Evolutionary conservation across 495 filamentous ascomycete genomes (phyloP).

Genomic region (Penicillium pulvis): DNA sequence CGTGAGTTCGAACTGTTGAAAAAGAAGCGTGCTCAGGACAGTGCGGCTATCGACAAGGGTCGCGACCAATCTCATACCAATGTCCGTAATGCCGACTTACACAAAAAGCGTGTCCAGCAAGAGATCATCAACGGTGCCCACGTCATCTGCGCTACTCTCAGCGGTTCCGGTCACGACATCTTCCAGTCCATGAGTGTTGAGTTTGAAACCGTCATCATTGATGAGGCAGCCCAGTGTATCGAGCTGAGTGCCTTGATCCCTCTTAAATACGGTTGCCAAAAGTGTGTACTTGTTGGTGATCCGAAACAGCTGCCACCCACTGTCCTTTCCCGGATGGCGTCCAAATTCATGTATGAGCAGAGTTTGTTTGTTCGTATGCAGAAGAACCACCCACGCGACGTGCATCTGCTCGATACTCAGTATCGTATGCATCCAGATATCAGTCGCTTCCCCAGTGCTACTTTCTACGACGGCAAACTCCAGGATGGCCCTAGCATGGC

Average conservation of each 20-base stretch:
- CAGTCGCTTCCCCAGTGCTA: constrained; percentile 80
- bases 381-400: constrained; percentile 78
- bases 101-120: constrained; percentile 81
- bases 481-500: constrained; percentile 84
- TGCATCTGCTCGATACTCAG: constrained; percentile 94
- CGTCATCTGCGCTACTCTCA: constrained; percentile 93
- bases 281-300: constrained; percentile 96
- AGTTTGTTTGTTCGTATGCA: constrained; percentile 99
- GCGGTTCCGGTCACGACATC: constrained; percentile 96
- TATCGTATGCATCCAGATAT: constrained; percentile 99
- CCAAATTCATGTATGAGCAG: constrained; percentile 93
- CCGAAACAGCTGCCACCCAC: constrained; percentile 96
- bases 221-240: constrained; percentile 97
- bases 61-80: constrained; percentile 79
- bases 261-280: constrained; percentile 94
- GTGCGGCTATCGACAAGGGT: constrained; percentile 77
- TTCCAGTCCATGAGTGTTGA: constrained; percentile 92
- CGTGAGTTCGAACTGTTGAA: constrained; percentile 74
- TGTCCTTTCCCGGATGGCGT: constrained; percentile 89
- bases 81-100: constrained; percentile 80
- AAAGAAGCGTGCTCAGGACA: constrained; percentile 74
- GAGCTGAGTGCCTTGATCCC: constrained; percentile 96
- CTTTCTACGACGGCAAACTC: constrained; percentile 89
- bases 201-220: constrained; percentile 97
- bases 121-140: constrained; percentile 86